Evolutionary conservation across 306 rosid species (phyloP), one percentile per base, ranked within the genome.

Genomic region (Psophocarpus tetragonolobus): DNA sequence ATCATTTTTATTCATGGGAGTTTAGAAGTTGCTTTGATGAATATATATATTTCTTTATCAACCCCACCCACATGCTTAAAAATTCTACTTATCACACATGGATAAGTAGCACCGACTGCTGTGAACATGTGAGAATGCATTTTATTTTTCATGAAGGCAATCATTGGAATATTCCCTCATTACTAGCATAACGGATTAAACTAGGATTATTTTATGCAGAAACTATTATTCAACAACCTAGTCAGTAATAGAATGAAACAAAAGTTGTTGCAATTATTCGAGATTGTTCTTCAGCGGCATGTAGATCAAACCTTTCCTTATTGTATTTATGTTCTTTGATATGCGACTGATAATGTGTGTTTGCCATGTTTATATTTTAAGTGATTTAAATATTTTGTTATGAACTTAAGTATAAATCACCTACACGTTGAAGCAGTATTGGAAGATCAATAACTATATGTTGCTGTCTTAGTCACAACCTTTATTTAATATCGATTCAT

Each of bases 21-120:
- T 54, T 20, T 78, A 41, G 42, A 54, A 54, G 30, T 53, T 64
- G 58, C 58, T 77, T 77, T 65, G 32, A 53, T 53, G 10, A 23
- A 36, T 11, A 47, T 66, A 50, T 76, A 33, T 11, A 33, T 51
- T 47, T 74, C 47, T 44, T 18, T 44, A 30, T 62, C 13, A n/a
- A 41, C 42, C 6, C 39, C 23, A 53, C 47, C 38, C 47, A 17
- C 13, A 30, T 12, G 32, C 20, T 39, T 21, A 4, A 66, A 41
- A 68, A 54, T 18, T 27, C n/a, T 42, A 58, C 53, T 45, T 21
- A 44, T 47, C 65, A 45, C 21, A 5, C 12, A 58, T 17, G 38
- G 2, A 26, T 44, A 50, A 20, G 42, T 47, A 27, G 65, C 57
- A 38, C 33, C 5, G 54, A 71, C 11, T 62, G 18, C 9, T 32